Conservation (phyloP, 176 grass and related monocot species). For the Chrysopogon serrulatus region DNA sequence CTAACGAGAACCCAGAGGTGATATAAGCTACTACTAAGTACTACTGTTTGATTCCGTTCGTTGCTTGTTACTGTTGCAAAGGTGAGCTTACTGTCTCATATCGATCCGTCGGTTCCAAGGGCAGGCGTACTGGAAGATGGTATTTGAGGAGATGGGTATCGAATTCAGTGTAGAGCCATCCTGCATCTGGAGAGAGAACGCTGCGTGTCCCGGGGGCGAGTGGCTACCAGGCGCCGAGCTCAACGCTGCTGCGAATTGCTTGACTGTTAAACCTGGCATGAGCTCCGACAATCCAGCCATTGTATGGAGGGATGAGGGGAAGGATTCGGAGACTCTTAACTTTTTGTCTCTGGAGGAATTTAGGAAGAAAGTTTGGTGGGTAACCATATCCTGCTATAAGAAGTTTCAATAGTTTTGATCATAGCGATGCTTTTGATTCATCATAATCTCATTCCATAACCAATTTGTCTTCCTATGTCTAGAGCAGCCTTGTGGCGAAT, state of each 20-base stretch:
- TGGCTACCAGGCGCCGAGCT: constrained; percentile 69
- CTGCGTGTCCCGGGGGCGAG: constrained; percentile 58
- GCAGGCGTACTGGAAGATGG: constrained; percentile 80
- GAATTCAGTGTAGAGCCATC: constrained; percentile 56
- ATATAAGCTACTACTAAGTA: background rate
- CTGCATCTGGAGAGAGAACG: constrained; percentile 58
- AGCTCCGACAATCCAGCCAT: constrained; percentile 39
- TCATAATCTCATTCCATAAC: background rate
- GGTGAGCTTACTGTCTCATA: background rate
- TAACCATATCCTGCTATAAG: constrained; percentile 26
- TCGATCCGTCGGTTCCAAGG: background rate
- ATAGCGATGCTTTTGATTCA: background rate
- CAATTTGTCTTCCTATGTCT: constrained; percentile 2
- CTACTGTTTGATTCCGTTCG: background rate
- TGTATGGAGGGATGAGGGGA: constrained; percentile 84
- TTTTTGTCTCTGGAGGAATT: constrained; percentile 70
- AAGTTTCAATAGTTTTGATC: background rate
- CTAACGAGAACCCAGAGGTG: constrained; percentile 78
- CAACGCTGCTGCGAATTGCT: constrained; percentile 72
- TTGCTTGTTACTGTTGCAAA: background rate
- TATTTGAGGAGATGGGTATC: constrained; percentile 84
- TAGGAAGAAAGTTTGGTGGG: constrained; percentile 78
- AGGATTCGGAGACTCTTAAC: constrained; percentile 61
- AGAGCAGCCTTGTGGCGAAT: constrained; percentile 71
- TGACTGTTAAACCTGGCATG: constrained; percentile 54